Conservation (phyloP, 2,329 filamentous ascomycete species). For the Chrysosporium keratinophilum region DNA sequence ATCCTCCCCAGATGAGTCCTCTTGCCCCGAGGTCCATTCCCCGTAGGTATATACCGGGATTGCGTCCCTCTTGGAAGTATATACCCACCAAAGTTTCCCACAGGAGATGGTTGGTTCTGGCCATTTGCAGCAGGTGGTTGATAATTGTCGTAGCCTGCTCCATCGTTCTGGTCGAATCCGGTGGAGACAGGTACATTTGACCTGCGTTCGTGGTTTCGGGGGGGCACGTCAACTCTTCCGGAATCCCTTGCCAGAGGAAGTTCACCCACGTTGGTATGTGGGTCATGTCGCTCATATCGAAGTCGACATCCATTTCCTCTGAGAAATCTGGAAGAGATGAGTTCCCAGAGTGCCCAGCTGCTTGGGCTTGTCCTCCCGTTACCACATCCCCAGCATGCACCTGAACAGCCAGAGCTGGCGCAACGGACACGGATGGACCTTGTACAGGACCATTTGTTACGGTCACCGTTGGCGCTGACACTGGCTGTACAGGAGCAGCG, state of each 20-base stretch:
- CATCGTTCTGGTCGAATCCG: not conserved
- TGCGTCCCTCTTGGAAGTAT: conserved; percentile 10
- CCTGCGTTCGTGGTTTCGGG: not conserved
- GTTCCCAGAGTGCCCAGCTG: not conserved
- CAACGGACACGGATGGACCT: not conserved
- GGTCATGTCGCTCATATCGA: not conserved
- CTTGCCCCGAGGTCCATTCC: not conserved
- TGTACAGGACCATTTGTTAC: not conserved
- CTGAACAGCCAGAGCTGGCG: not conserved
- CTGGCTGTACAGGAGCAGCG: not conserved
- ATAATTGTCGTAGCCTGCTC: conserved; percentile 2
- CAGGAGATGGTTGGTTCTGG: not conserved
- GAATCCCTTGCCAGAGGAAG: not conserved
- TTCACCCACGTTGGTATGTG: not conserved
- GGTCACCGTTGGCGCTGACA: not conserved
- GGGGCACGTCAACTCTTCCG: not conserved
- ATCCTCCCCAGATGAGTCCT: not conserved
- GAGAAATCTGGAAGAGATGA: not conserved
- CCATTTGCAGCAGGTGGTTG: conserved; percentile 3
- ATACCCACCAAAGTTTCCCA: conserved; percentile 10
- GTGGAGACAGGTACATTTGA: not conserved
- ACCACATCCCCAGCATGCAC: not conserved
- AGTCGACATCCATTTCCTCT: not conserved
- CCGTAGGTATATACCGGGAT: conserved; percentile 7
- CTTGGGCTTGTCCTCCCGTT: not conserved